phyloP scores from a whole-genome alignment of 768 basidiomycete species.

The Clavulina sp. region DNA sequence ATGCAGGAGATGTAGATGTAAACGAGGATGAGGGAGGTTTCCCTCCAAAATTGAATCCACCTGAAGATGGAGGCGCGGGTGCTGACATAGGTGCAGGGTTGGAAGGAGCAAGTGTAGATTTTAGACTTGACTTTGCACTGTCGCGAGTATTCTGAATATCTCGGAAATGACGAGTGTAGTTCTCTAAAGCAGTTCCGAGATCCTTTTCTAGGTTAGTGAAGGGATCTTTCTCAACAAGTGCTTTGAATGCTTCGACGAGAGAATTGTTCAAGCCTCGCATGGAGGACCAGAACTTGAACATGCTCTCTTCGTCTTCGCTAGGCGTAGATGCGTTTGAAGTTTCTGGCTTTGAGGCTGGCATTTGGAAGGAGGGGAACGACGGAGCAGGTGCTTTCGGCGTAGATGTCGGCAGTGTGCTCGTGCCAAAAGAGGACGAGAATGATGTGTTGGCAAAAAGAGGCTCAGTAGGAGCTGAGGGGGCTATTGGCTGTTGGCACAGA shows the following conservation, averaged over 20 bases:
- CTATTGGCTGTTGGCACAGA: neutral
- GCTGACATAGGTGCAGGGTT: too few species aligned
- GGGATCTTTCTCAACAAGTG: constrained; percentile 7
- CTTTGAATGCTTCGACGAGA: constrained; percentile 4
- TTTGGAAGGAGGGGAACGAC: neutral
- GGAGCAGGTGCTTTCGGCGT: neutral
- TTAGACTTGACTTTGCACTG: too few species aligned
- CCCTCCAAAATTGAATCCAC: too few species aligned
- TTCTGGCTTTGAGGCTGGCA: neutral
- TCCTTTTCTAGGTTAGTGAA: constrained; percentile 3
- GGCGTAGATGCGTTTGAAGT: too few species aligned
- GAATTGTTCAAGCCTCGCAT: constrained; percentile 10
- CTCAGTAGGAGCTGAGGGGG: neutral
- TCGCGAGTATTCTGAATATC: constrained; percentile 5
- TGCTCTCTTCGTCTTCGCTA: too few species aligned
- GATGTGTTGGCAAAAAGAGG: too few species aligned
- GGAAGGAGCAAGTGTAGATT: too few species aligned
- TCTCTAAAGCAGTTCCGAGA: neutral
- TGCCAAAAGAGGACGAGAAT: too few species aligned
- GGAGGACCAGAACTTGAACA: constrained; percentile 6
- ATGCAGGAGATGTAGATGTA: too few species aligned
- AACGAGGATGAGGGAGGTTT: too few species aligned
- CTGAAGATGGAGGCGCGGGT: too few species aligned
- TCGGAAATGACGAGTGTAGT: constrained; percentile 5
- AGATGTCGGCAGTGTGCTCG: too few species aligned